phyloP scores from a whole-genome alignment of 305 asterid genomes.

The Striga hermonthica region DNA sequence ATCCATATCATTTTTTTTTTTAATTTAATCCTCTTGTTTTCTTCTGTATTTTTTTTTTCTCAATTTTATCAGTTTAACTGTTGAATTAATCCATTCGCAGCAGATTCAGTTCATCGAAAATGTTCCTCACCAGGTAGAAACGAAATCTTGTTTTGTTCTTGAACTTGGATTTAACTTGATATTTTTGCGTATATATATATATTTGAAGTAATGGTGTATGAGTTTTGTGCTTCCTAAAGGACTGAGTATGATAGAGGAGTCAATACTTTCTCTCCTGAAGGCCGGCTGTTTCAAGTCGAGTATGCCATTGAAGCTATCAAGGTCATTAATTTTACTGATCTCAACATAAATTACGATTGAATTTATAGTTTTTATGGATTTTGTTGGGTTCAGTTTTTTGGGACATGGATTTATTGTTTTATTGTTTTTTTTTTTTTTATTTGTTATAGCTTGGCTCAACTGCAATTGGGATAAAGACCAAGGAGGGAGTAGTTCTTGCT shows the following conservation, averaged over 20 bases:
- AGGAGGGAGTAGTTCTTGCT: constrained; percentile 88
- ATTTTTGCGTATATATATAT: background rate
- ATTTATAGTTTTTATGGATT: background rate
- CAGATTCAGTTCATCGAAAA: background rate
- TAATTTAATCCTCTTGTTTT: too few species aligned
- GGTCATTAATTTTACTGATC: constrained; percentile 36
- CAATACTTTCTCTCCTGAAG: constrained; percentile 91
- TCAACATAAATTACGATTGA: background rate
- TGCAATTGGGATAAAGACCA: constrained; percentile 81
- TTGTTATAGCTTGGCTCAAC: constrained; percentile 74
- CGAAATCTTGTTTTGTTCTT: background rate
- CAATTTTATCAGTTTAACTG: too few species aligned
- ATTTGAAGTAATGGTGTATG: background rate
- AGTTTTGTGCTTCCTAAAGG: constrained; percentile 31
- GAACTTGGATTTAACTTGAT: background rate
- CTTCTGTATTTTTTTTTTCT: too few species aligned
- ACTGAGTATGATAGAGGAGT: constrained; percentile 96
- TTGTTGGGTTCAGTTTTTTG: background rate
- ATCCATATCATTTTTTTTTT: too few species aligned
- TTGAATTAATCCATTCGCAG: too few species aligned
- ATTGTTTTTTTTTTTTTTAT: background rate
- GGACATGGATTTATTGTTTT: background rate
- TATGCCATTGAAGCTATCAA: constrained; percentile 91
- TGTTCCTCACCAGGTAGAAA: constrained; percentile 8
- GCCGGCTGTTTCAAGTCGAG: constrained; percentile 86